phyloP scores from a whole-genome alignment of 495 filamentous ascomycete genomes.

The Annulohypoxylon maeteangense region DNA sequence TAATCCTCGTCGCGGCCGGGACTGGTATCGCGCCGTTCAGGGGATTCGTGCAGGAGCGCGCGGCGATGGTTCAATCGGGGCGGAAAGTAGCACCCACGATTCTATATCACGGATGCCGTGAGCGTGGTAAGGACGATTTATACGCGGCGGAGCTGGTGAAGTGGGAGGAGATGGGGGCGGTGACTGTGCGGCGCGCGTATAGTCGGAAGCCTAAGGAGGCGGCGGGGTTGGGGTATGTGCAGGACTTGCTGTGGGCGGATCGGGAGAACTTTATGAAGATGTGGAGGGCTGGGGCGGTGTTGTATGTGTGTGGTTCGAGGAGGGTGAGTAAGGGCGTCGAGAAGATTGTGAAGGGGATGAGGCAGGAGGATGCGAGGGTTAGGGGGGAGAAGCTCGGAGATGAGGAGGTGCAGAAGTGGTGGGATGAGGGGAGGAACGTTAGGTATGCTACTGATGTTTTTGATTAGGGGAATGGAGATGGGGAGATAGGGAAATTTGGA shows the following conservation, averaged over 20 bases:
- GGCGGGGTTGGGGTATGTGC: slow-evolving; percentile 60
- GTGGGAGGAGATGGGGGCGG: slow-evolving; percentile 64
- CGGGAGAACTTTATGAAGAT: slow-evolving; percentile 58
- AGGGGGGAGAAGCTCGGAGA: slow-evolving; percentile 34
- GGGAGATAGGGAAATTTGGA: background rate
- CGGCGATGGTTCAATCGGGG: slow-evolving; percentile 57
- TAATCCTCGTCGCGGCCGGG: slow-evolving; percentile 69
- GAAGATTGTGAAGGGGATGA: slow-evolving; percentile 63
- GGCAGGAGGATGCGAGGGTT: slow-evolving; percentile 56
- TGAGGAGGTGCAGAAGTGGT: slow-evolving; percentile 62
- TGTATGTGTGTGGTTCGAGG: slow-evolving; percentile 70
- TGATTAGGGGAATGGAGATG: slow-evolving; percentile 43
- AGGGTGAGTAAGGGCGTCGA: slow-evolving; percentile 31
- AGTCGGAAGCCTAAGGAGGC: slow-evolving; percentile 39
- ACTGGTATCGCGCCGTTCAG: slow-evolving; percentile 70
- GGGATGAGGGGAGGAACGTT: slow-evolving; percentile 62
- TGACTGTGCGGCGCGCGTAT: slow-evolving; percentile 64
- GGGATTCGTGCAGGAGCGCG: slow-evolving; percentile 71
- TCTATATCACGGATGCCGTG: slow-evolving; percentile 68
- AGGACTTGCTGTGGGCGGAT: slow-evolving; percentile 68
- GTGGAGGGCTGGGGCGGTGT: slow-evolving; percentile 62
- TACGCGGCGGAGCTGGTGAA: slow-evolving; percentile 63
- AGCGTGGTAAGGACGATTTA: slow-evolving; percentile 63
- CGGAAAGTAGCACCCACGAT: slow-evolving; percentile 54
- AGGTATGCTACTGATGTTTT: slow-evolving; percentile 74